Evolutionary conservation across 2,329 filamentous ascomycete genomes (phyloP).

Genomic region (Sclerotinia glacialis): DNA sequence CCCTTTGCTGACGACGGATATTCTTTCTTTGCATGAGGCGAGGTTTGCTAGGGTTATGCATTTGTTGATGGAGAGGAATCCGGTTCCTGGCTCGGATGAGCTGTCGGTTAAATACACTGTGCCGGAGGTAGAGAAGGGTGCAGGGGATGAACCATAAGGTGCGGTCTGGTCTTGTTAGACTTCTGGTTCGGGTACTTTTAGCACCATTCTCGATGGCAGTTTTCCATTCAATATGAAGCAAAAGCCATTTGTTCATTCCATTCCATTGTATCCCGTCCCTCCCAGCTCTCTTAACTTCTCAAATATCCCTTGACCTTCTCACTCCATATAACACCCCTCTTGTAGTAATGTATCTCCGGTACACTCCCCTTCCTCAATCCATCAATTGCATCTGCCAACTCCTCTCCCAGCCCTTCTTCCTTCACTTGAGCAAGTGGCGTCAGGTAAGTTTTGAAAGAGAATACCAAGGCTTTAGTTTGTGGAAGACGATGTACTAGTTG

Average conservation of each 20-base stretch:
- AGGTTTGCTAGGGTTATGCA: background rate
- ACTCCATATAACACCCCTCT: slow-evolving; percentile 43
- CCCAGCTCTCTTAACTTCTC: slow-evolving; percentile 24
- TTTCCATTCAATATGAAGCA: background rate
- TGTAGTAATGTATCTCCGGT: slow-evolving; percentile 58
- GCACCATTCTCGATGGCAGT: background rate
- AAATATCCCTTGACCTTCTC: slow-evolving; percentile 35
- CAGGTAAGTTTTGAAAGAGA: slow-evolving; percentile 61
- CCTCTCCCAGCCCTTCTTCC: slow-evolving; percentile 53
- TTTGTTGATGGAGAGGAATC: background rate
- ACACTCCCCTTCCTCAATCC: slow-evolving; percentile 56
- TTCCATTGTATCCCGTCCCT: background rate
- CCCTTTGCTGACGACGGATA: background rate
- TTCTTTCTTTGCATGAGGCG: background rate
- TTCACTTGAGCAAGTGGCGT: slow-evolving; percentile 56
- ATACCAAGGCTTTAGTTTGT: slow-evolving; percentile 52
- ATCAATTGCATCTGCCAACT: slow-evolving; percentile 56
- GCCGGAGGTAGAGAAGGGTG: background rate
- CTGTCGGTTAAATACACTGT: background rate
- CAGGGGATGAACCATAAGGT: background rate
- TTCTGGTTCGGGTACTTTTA: background rate
- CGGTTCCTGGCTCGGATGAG: background rate
- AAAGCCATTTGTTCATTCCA: background rate
- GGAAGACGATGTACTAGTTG: slow-evolving; percentile 61
- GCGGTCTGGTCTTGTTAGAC: background rate